phyloP scores from a whole-genome alignment of 192 early-diverging fungal genomes.

The Entomortierella beljakovae region DNA sequence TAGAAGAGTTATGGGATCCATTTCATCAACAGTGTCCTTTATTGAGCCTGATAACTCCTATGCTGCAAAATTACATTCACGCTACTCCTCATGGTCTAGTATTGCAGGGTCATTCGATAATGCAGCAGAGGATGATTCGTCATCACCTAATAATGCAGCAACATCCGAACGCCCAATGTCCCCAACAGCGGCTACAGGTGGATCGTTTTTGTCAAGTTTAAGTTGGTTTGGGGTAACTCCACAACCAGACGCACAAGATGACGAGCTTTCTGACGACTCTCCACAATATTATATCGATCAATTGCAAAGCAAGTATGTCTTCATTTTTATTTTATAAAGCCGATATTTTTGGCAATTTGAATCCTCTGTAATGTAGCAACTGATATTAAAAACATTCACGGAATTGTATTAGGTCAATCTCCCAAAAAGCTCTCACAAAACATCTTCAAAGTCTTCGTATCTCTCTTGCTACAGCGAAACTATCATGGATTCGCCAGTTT shows the following conservation, averaged over 20 bases:
- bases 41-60: slow-evolving; percentile 42
- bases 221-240: slow-evolving; percentile 41
- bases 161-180: slow-evolving; percentile 41
- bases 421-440: slow-evolving; percentile 55
- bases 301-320: slow-evolving; percentile 41
- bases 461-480: slow-evolving; percentile 55
- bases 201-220: slow-evolving; percentile 41
- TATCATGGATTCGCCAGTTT: slow-evolving; percentile 65
- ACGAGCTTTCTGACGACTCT: slow-evolving; percentile 34
- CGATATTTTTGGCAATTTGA: too few relatives aligned
- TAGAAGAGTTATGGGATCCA: slow-evolving; percentile 38
- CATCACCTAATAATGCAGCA: slow-evolving; percentile 16
- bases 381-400: neutral
- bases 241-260: slow-evolving; percentile 14
- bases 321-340: too few relatives aligned
- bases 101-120: slow-evolving; percentile 39
- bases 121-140: neutral
- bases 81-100: slow-evolving; percentile 52
- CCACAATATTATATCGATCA: slow-evolving; percentile 59
- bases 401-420: slow-evolving; percentile 34
- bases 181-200: slow-evolving; percentile 35
- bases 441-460: slow-evolving; percentile 56
- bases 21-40: slow-evolving; percentile 45
- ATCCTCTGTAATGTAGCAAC: too few relatives aligned
- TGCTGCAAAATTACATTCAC: slow-evolving; percentile 29